These are phyloP conservation scores for Fusarium brevicatenulatum DNA, from an alignment of 2,329 filamentous ascomycete genomes.

Conservation along the genomic window DNA sequence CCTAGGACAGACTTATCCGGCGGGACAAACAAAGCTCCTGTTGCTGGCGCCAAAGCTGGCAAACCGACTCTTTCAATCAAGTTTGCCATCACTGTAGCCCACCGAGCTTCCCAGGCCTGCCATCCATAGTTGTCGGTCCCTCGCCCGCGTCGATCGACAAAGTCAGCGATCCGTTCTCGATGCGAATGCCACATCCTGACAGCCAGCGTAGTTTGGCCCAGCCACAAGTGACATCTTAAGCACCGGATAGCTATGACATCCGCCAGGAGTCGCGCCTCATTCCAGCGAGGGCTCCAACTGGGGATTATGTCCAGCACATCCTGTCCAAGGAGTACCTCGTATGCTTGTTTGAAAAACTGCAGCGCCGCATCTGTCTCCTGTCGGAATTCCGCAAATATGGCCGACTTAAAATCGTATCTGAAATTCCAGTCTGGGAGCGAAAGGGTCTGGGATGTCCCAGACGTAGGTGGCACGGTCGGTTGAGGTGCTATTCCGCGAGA, in stretches of 20 bases:
- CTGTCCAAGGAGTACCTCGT: conserved; percentile 81
- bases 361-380: conserved; percentile 91
- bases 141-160: conserved; percentile 84
- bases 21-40: conserved; percentile 59
- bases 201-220: conserved; percentile 79
- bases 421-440: conserved; percentile 90
- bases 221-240: conserved; percentile 84
- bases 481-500: conserved; percentile 80
- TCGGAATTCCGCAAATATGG: conserved; percentile 89
- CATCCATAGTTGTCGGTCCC: conserved; percentile 92
- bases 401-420: conserved; percentile 94
- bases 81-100: conserved; percentile 71
- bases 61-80: conserved; percentile 66
- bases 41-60: conserved; percentile 58
- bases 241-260: conserved; percentile 84
- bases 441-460: conserved; percentile 85
- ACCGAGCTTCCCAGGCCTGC: conserved; percentile 90
- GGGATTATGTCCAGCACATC: conserved; percentile 90
- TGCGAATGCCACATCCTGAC: conserved; percentile 85
- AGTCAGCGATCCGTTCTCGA: conserved; percentile 75
- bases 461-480: conserved; percentile 84
- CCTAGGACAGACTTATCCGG: conserved; percentile 68
- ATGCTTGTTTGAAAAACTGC: conserved; percentile 86
- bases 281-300: conserved; percentile 89
- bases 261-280: conserved; percentile 88